Conservation (phyloP, 202 grass and related monocot species). For the Setaria viridis region DNA sequence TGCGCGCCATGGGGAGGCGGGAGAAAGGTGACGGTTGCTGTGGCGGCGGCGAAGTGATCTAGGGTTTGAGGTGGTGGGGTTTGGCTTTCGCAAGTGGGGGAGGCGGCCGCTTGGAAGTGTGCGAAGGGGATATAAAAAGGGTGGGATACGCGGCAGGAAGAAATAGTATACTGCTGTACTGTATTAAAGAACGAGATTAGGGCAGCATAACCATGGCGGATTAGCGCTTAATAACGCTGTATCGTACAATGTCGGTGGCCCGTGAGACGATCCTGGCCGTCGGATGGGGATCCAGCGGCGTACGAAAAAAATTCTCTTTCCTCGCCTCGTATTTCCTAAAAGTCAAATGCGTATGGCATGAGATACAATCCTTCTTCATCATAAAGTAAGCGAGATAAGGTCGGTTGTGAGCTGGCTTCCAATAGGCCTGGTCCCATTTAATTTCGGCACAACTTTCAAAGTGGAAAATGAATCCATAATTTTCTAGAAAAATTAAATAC, state of each 20-base stretch:
- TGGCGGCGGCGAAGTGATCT: neutral
- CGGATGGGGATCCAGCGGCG: neutral
- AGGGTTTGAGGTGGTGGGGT: conserved; percentile 57
- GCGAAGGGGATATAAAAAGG: conserved; percentile 54
- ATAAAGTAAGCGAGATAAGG: neutral
- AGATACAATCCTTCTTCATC: neutral
- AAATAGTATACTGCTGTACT: neutral
- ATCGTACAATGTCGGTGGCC: neutral
- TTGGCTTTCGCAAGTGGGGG: conserved; percentile 33
- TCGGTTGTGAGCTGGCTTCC: neutral
- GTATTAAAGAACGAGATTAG: neutral
- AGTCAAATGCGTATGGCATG: neutral
- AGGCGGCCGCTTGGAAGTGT: neutral
- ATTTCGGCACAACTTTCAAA: neutral
- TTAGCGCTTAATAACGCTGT: neutral
- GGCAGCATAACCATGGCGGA: neutral
- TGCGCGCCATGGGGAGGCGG: conserved; percentile 50
- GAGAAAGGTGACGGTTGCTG: neutral
- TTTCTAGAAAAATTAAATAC: neutral
- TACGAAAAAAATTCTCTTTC: neutral
- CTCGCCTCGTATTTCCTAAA: neutral
- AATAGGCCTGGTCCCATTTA: neutral
- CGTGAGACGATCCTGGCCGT: neutral
- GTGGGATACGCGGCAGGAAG: neutral
- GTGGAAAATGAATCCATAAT: neutral